Conservation (phyloP, 306 rosid genomes). For the Castanopsis chinensis region DNA sequence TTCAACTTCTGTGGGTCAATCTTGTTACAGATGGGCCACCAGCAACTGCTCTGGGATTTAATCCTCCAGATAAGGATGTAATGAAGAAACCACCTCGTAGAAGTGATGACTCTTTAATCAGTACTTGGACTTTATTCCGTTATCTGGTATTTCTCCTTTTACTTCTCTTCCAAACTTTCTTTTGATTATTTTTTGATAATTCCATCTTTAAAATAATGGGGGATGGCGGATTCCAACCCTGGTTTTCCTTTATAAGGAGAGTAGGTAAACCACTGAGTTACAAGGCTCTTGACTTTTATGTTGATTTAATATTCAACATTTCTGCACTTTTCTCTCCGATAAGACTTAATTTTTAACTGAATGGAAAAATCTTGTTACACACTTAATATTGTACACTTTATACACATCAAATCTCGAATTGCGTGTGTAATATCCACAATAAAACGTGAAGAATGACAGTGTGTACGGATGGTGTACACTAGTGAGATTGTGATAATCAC, state of each 20-base stretch:
- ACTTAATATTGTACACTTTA: too few species aligned
- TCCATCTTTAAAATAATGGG: too few species aligned
- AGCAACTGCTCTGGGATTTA: constrained; percentile 95
- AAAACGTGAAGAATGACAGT: too few species aligned
- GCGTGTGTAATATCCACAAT: too few species aligned
- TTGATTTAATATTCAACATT: constrained; percentile 2
- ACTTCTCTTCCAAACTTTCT: neutral
- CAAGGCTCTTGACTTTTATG: neutral
- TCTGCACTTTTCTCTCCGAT: neutral
- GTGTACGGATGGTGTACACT: too few species aligned
- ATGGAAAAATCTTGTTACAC: too few species aligned
- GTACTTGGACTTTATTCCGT: constrained; percentile 88
- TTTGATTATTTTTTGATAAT: too few species aligned
- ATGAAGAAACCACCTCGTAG: constrained; percentile 90
- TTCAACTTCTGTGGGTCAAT: constrained; percentile 98
- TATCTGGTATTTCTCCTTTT: constrained; percentile 57
- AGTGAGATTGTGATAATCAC: too few species aligned
- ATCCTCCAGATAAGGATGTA: constrained; percentile 86
- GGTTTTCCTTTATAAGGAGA: too few species aligned
- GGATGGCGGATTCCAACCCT: too few species aligned
- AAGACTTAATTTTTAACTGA: neutral
- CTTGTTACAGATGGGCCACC: constrained; percentile 99
- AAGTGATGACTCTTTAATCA: constrained; percentile 76
- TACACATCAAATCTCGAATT: too few species aligned
- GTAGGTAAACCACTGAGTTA: too few species aligned